These are phyloP conservation scores for Tulasnella sp. DNA, from an alignment of 768 basidiomycete genomes.

Conservation along the genomic window DNA sequence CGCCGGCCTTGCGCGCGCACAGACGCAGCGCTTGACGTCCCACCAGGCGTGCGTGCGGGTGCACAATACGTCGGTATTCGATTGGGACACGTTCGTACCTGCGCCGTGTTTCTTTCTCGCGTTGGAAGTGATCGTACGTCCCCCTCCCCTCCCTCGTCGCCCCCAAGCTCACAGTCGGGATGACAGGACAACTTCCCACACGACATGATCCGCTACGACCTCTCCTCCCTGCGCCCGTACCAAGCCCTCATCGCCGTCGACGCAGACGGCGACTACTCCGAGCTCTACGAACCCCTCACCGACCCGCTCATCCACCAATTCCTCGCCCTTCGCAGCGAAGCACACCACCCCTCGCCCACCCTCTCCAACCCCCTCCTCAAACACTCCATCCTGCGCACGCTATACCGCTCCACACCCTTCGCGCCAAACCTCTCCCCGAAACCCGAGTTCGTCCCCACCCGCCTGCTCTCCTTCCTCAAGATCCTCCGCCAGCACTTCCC, in stretches of 20 bases:
- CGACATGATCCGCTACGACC: slow-evolving; percentile 84
- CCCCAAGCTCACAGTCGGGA: neutral
- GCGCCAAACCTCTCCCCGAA: slow-evolving; percentile 67
- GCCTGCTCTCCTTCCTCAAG: slow-evolving; percentile 71
- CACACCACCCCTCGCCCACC: slow-evolving; percentile 42
- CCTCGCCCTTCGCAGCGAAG: slow-evolving; percentile 50
- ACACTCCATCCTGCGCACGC: slow-evolving; percentile 44
- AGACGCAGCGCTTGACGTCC: slow-evolving; percentile 49
- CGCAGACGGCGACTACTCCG: slow-evolving; percentile 66
- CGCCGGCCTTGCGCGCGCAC: slow-evolving; percentile 56
- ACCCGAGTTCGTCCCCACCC: slow-evolving; percentile 89
- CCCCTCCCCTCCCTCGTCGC: neutral
- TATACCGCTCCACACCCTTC: slow-evolving; percentile 69
- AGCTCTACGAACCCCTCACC: slow-evolving; percentile 67
- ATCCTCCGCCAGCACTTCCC: slow-evolving; percentile 77
- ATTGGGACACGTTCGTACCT: slow-evolving; percentile 60
- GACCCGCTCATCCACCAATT: slow-evolving; percentile 77
- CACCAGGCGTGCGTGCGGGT: slow-evolving; percentile 58
- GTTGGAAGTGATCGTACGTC: slow-evolving; percentile 84
- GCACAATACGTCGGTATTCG: slow-evolving; percentile 69
- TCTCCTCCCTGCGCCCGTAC: slow-evolving; percentile 62
- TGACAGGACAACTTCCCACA: slow-evolving; percentile 89
- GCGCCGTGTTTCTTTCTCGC: slow-evolving; percentile 89
- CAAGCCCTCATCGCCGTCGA: slow-evolving; percentile 77
- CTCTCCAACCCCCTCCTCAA: slow-evolving; percentile 41